Evolutionary conservation across 345 rosid species (phyloP).

Genomic region (Rhodamnia rubescens): DNA sequence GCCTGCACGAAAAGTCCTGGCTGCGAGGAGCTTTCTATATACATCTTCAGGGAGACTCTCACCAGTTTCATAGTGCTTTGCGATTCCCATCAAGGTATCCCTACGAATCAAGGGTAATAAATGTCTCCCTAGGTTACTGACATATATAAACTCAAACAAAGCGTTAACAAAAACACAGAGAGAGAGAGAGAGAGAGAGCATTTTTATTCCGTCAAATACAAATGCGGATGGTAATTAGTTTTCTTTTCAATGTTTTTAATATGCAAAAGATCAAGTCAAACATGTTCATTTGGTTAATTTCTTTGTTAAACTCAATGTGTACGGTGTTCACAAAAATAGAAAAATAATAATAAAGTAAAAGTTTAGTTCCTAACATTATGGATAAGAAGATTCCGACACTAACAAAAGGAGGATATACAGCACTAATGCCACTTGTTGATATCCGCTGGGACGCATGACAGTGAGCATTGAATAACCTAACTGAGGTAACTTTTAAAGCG

Average conservation of each 20-base stretch:
- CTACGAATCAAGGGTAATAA: slow-evolving; percentile 12
- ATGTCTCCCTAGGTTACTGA: not conserved
- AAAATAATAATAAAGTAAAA: not conserved
- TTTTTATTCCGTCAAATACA: not conserved
- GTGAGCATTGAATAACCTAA: not conserved
- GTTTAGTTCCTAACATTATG: not conserved
- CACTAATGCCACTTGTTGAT: not conserved
- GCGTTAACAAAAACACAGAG: not conserved
- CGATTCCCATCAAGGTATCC: slow-evolving; percentile 87
- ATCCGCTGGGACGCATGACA: not conserved
- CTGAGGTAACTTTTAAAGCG: not conserved
- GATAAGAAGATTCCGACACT: not conserved
- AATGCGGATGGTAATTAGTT: not conserved
- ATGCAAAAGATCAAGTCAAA: not conserved
- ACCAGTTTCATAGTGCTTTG: slow-evolving; percentile 82
- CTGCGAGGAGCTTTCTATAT: slow-evolving; percentile 74
- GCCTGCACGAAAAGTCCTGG: slow-evolving; percentile 86
- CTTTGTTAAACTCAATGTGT: not conserved
- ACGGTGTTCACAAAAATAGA: not conserved
- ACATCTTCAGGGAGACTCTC: slow-evolving; percentile 81
- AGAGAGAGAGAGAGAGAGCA: not conserved
- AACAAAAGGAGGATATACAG: not conserved
- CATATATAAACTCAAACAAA: not conserved
- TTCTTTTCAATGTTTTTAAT: not conserved
- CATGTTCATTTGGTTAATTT: not conserved